These are phyloP conservation scores for Backusella tarrabulga DNA, from an alignment of 192 early-diverging fungal species.

Conservation along the genomic window DNA sequence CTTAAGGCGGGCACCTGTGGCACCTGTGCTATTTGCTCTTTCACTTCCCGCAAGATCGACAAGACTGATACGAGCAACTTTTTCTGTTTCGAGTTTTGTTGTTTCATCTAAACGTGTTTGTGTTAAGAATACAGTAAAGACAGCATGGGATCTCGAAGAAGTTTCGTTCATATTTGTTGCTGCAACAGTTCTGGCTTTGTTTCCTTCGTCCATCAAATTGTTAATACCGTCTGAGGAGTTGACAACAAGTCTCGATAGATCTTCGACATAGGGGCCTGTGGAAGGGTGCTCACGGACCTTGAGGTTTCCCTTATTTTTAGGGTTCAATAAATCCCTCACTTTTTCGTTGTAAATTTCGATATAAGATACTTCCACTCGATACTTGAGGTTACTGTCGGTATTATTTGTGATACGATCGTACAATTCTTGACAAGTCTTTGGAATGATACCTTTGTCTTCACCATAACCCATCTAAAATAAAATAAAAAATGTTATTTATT, in stretches of 20 bases:
- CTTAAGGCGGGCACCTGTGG: constrained; percentile 79
- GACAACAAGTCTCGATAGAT: constrained; percentile 82
- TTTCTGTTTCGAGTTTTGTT: constrained; percentile 62
- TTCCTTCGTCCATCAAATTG: constrained; percentile 75
- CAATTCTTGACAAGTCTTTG: constrained; percentile 73
- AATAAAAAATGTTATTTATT: not conserved
- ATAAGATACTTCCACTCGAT: constrained; percentile 80
- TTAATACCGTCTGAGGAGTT: constrained; percentile 64
- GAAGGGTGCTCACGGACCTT: constrained; percentile 81
- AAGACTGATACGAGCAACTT: constrained; percentile 74
- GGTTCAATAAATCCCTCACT: constrained; percentile 79
- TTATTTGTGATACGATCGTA: constrained; percentile 63
- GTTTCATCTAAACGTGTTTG: constrained; percentile 52
- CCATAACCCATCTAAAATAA: constrained; percentile 60
- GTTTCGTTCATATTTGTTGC: constrained; percentile 94
- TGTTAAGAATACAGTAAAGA: constrained; percentile 75
- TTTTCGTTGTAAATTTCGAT: constrained; percentile 91
- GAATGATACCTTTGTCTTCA: constrained; percentile 84
- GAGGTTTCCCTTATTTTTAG: constrained; percentile 66
- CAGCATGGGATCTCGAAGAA: constrained; percentile 85
- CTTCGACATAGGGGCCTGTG: constrained; percentile 88
- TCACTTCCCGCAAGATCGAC: constrained; percentile 96
- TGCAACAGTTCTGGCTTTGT: constrained; percentile 83
- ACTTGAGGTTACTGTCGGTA: constrained; percentile 45
- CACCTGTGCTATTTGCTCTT: constrained; percentile 84